phyloP scores from a whole-genome alignment of 2,329 filamentous ascomycete species.

The Aspergillus transmontanensis region DNA sequence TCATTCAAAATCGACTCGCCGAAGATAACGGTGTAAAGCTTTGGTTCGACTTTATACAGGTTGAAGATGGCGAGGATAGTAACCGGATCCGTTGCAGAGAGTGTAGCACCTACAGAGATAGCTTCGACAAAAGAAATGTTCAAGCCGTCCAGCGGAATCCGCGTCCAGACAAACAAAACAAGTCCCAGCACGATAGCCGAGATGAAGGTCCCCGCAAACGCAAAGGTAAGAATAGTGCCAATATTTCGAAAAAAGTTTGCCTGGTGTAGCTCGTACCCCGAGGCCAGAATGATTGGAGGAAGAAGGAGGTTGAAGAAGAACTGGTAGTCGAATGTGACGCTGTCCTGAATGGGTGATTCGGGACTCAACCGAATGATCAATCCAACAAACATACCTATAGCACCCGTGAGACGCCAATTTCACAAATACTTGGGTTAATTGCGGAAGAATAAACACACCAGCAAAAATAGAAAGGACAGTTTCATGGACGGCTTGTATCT shows the following conservation, averaged over 20 bases:
- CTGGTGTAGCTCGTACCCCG: conserved; percentile 96
- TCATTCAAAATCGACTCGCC: conserved; percentile 98
- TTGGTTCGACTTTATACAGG: conserved; percentile 97
- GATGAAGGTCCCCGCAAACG: conserved; percentile 94
- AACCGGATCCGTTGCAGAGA: conserved; percentile 95
- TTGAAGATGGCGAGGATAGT: conserved; percentile 99
- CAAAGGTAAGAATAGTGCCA: conserved; percentile 94
- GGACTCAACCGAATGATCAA: conserved; percentile 81
- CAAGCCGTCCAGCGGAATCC: conserved; percentile 81
- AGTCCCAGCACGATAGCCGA: conserved; percentile 92
- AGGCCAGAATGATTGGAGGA: conserved; percentile 96
- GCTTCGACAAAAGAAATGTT: conserved; percentile 91
- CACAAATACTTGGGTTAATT: neutral
- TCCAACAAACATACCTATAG: conserved; percentile 87
- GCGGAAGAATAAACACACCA: conserved; percentile 53
- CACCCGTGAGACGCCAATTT: conserved; percentile 14
- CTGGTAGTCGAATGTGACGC: conserved; percentile 96
- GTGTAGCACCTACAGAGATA: conserved; percentile 91
- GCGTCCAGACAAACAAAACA: conserved; percentile 85
- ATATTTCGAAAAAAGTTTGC: conserved; percentile 99
- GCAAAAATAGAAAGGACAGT: conserved; percentile 98
- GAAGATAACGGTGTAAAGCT: conserved; percentile 98
- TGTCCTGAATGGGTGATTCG: conserved; percentile 80
- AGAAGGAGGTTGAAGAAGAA: conserved; percentile 99
- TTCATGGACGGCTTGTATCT: conserved; percentile 96